Percentiles rank a stretch among this genome's conserved stretches.
phyloP scores from a whole-genome alignment of 225 moss, liverwort and hornwort genomes.

The Neckera pumila region DNA sequence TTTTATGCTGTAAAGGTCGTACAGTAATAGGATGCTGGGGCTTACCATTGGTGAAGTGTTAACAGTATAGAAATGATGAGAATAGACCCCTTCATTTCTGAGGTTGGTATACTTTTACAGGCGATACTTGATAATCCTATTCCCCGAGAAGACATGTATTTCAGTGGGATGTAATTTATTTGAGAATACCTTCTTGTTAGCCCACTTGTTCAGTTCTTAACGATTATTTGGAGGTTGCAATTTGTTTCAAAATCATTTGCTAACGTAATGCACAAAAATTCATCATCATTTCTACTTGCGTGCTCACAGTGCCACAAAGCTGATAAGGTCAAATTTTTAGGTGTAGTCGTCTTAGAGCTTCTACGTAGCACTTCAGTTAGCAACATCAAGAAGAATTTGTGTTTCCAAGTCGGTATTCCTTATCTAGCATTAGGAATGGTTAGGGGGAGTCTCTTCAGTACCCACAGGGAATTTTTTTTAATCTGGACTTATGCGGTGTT shows the following conservation, averaged over 20 bases:
- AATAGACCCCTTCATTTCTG: not conserved
- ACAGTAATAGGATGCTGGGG: not conserved
- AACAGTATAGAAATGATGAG: not conserved
- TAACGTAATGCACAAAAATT: not conserved
- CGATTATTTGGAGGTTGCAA: not conserved
- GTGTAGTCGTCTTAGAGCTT: not conserved
- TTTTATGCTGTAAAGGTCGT: conserved; percentile 16
- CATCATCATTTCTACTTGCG: not conserved
- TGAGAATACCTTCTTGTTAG: not conserved
- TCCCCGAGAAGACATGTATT: conserved; percentile 4
- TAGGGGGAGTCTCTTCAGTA: too few relatives aligned
- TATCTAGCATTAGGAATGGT: too few relatives aligned
- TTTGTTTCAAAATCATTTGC: not conserved
- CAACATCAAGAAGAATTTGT: not conserved
- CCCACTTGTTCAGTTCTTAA: not conserved
- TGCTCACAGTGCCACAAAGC: not conserved
- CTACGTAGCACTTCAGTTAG: not conserved
- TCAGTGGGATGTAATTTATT: conserved; percentile 24
- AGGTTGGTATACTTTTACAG: conserved; percentile 19
- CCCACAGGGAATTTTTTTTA: accelerated
- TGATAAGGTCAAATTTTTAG: not conserved
- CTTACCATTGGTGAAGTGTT: not conserved
- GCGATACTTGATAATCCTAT: conserved; percentile 16
- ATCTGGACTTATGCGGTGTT: accelerated
- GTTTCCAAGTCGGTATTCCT: too few relatives aligned